Evolutionary conservation across 306 rosid genomes (phyloP).

Genomic region (Castanea mollissima): DNA sequence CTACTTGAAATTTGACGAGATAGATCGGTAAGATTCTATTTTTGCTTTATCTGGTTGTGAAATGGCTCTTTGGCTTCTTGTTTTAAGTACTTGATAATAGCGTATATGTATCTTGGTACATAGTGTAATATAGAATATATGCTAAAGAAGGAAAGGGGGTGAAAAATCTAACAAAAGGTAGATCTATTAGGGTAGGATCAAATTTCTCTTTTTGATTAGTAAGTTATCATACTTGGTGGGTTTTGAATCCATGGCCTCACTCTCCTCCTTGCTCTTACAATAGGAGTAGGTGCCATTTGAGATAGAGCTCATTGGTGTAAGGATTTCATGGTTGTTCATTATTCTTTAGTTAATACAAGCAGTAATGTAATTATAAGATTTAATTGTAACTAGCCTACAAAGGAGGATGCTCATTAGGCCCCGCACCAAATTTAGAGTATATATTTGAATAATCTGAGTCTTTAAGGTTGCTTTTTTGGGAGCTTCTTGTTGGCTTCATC

Average conservation of each 20-base stretch:
- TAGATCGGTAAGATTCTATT: slow-evolving; percentile 66
- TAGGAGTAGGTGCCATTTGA: too few species aligned
- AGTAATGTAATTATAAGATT: too few species aligned
- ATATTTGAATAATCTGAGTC: not conserved
- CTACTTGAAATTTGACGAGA: slow-evolving; percentile 79
- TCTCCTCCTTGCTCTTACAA: too few species aligned
- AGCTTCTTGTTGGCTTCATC: not conserved
- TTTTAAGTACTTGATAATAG: not conserved
- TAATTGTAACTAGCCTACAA: not conserved
- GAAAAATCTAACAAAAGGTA: not conserved
- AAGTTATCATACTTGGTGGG: too few species aligned
- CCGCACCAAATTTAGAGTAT: not conserved
- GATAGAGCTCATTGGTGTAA: too few species aligned
- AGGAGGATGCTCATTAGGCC: not conserved
- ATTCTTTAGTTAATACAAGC: too few species aligned
- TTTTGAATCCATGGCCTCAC: too few species aligned
- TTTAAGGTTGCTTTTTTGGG: not conserved
- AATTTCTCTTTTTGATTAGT: not conserved
- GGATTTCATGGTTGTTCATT: too few species aligned
- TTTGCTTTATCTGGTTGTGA: slow-evolving; percentile 13
- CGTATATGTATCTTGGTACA: slow-evolving; percentile 7
- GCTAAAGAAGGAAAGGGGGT: not conserved
- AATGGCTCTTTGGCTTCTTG: slow-evolving; percentile 5
- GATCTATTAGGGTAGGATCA: not conserved
- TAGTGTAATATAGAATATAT: not conserved